Base-by-base conservation (phyloP, 106 monocot genomes). In the Apostasia ramifera region DNA sequence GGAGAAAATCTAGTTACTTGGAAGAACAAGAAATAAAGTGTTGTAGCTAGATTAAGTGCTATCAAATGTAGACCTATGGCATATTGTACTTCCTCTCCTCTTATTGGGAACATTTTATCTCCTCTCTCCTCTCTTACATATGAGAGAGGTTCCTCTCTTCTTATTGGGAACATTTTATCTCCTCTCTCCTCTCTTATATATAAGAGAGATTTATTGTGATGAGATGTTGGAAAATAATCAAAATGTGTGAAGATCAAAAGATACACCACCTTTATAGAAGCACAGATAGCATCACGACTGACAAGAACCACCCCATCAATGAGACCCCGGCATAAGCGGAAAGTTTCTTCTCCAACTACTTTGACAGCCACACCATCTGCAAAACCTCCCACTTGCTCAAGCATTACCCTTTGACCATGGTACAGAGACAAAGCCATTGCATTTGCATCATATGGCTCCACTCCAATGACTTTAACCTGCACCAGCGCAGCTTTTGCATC, bases 301-400 rank as follows among this genome's bases (percentile, higher is more conserved):
- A 99, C 93, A 72, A 99, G 87, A 77, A 99, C 98, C 43, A 99
- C 78, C 4, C 98, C 98, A 82, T 99, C 98, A 47, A 99, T 70
- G 10, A 93, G 69, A 40, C 88, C 85, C 51, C 87, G 73, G 75
- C 93, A 99, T 51, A 99, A 67, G 53, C 90, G 87, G 42, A 89
- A 99, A 6, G 98, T 93, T 76, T 93, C 98, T 72, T 99, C 88
- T 42, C 98, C 98, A 68, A 99, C 93, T 44, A 72, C 81, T 83
- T 93, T 99, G 3, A 99, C 92, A 73, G 98, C 98, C 66, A 99
- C 98, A 79, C 98, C 98, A 82, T 99, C 93, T 45, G 90, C 98
- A 85, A 99, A 99, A 9, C 93, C 90, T 68, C 98, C 98, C 10
- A 93, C 93, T 53, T 93, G 98, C 40, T 99, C 98, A 42, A 99